phyloP scores from a whole-genome alignment of 169 alveolate species.

The Neospora caninum region DNA sequence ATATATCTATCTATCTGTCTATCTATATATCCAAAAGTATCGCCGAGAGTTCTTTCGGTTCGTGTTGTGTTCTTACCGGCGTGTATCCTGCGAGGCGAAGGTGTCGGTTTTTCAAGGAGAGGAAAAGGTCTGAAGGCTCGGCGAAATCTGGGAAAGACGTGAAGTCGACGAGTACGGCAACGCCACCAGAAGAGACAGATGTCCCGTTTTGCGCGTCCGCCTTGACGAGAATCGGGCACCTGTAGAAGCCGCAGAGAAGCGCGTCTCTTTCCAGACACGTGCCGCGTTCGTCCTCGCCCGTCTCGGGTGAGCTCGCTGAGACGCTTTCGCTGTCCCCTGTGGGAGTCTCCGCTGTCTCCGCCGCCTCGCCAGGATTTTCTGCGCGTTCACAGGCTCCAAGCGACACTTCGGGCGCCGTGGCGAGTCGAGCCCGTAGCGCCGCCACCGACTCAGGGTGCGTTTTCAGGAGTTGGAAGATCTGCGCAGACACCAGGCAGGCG shows the following conservation, averaged over 20 bases:
- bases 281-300: background rate
- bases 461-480: background rate
- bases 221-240: background rate
- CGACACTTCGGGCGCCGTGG: no score
- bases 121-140: constrained; percentile 9
- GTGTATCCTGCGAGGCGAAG: background rate
- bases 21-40: background rate
- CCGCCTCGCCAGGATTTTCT: no score
- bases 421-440: background rate
- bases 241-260: background rate
- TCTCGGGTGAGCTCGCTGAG: background rate
- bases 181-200: background rate
- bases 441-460: background rate
- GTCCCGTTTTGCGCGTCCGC: background rate
- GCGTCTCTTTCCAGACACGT: background rate
- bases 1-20: background rate
- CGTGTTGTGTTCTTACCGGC: background rate
- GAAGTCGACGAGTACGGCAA: constrained; percentile 8
- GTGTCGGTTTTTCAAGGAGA: background rate
- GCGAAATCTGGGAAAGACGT: background rate
- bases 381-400: no score
- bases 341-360: no score
- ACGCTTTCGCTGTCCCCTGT: background rate
- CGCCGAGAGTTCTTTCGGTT: no score
- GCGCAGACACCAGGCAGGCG: background rate